These are phyloP conservation scores for Candida taoyuanica DNA, from an alignment of 805 yeast species.

Conservation along the genomic window DNA sequence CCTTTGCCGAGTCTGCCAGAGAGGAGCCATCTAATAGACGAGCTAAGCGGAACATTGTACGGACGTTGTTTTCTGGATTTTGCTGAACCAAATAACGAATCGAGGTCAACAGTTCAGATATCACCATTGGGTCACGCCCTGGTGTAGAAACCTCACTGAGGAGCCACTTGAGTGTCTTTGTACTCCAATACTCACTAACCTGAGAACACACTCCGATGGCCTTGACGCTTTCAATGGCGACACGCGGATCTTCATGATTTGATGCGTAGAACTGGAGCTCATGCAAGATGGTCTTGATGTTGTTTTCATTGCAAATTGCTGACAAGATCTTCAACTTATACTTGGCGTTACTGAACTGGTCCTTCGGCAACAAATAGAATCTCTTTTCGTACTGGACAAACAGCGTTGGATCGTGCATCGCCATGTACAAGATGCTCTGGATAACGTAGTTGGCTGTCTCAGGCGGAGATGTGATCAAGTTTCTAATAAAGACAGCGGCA, in stretches of 20 bases:
- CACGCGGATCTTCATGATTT: slow-evolving; percentile 21
- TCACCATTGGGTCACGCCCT: slow-evolving; percentile 29
- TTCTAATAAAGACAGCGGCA: slow-evolving; percentile 46
- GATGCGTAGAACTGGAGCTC: slow-evolving; percentile 61
- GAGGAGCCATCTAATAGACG: slow-evolving; percentile 25
- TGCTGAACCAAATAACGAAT: slow-evolving; percentile 68
- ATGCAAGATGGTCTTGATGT: slow-evolving; percentile 45
- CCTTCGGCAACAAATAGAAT: slow-evolving; percentile 57
- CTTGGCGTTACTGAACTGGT: slow-evolving; percentile 38
- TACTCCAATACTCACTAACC: slow-evolving; percentile 43
- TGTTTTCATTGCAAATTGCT: slow-evolving; percentile 48
- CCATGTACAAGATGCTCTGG: slow-evolving; percentile 40
- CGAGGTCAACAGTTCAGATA: slow-evolving; percentile 67
- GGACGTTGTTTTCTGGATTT: slow-evolving; percentile 47
- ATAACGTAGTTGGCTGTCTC: slow-evolving; percentile 37
- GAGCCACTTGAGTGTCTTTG: slow-evolving; percentile 61
- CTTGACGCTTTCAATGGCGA: slow-evolving; percentile 47
- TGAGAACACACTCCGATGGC: slow-evolving; percentile 60
- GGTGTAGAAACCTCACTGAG: slow-evolving; percentile 39
- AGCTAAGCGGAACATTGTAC: slow-evolving; percentile 50
- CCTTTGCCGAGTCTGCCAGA: slow-evolving; percentile 51
- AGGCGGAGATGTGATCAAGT: slow-evolving; percentile 31
- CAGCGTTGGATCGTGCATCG: slow-evolving; percentile 33
- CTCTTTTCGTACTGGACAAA: slow-evolving; percentile 36
- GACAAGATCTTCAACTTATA: slow-evolving; percentile 61